Evolutionary conservation across 192 early-diverging fungal genomes (phyloP), one percentile per base, ranked within the genome.

Genomic region (Coemansia sp.): DNA sequence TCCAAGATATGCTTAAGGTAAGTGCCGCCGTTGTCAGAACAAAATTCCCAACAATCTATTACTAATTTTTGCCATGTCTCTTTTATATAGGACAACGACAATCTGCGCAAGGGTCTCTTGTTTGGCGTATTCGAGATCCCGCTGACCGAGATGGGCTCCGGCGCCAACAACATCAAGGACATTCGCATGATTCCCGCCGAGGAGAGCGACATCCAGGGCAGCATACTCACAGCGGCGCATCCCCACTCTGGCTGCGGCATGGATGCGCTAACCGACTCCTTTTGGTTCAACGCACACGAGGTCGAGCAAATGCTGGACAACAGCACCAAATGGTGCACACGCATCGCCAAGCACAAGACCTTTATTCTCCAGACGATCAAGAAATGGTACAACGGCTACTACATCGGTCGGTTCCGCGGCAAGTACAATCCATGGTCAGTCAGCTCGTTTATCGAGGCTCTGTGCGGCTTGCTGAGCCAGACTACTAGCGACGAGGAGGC

Each of bases 151-250:
- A 71, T 75, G 63, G 78, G 73, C 9, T 80, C 73, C 0, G 78
- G 78, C 0, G 78, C 78, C 39, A 80, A 80, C 59, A 73, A 80
- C 32, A 67, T 80, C 60, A 73, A 80, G 63, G 78, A 80, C 43
- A 72, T 80, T 6, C 66, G 73, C n/a, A 72, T 73, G 73, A 53
- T 75, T 13, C 72, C 72, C 9, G 62, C 53, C 13, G 77, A 79
- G 47, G 69, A 71, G 17, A 79, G 66, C 52, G 72, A 74, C 47
- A 74, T 74, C 26, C 65, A 74, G 16, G 49, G 68, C 62, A 74
- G 64, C 58, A 66, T 72, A 3, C 72, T 74, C 1, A 64, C 72
- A 0, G 72, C 76, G 0, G 35, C 62, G 2, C 53, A 62, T 21
- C 72, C 77, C 9, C 73, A 80, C 58, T 69, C 77, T 0, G 69